A percentile compares a stretch with the other conserved stretches of the same genome.
Conservation (phyloP, 352 stramenopile genomes). For the Hyaloperonospora arabidopsidis region DNA sequence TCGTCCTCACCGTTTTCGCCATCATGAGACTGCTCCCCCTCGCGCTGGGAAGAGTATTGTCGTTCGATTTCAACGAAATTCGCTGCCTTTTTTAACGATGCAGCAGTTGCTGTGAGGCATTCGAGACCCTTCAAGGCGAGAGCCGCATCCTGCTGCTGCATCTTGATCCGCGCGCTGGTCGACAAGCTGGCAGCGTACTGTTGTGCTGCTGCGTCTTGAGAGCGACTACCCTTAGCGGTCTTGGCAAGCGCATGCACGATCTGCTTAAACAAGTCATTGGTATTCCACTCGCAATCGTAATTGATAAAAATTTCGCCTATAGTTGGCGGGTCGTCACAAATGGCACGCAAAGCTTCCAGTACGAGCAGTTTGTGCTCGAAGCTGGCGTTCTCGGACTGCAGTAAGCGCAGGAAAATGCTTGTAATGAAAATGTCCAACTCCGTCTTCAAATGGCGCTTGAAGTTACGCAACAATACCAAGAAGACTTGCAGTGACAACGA, state of each 20-base stretch:
- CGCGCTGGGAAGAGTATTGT: constrained; percentile 25
- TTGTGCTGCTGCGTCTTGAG: constrained; percentile 35
- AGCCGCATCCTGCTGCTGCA: constrained; percentile 63
- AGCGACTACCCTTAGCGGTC: constrained; percentile 87
- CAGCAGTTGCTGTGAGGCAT: constrained; percentile 89
- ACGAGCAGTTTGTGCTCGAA: constrained; percentile 97
- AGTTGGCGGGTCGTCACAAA: constrained; percentile 92
- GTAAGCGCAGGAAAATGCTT: constrained; percentile 96
- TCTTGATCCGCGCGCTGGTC: constrained; percentile 49
- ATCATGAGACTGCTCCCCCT: constrained; percentile 27
- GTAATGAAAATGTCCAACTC: constrained; percentile 99
- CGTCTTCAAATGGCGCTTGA: constrained; percentile 92
- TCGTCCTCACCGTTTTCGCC: constrained; percentile 42
- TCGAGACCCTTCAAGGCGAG: constrained; percentile 85
- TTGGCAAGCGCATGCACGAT: constrained; percentile 95
- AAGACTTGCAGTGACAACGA: constrained; percentile 97
- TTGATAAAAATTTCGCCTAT: constrained; percentile 99
- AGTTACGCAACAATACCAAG: constrained; percentile 90
- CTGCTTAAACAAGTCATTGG: constrained; percentile 95
- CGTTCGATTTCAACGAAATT: constrained; percentile 66
- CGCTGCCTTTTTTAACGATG: constrained; percentile 87
- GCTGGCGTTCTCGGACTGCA: constrained; percentile 95
- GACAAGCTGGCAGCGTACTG: constrained; percentile 52
- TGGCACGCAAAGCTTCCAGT: constrained; percentile 92
- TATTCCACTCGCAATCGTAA: constrained; percentile 99